These are phyloP conservation scores for Yamadazyma jaroonii DNA, from an alignment of 1,139 yeast genomes.

Conservation along the genomic window DNA sequence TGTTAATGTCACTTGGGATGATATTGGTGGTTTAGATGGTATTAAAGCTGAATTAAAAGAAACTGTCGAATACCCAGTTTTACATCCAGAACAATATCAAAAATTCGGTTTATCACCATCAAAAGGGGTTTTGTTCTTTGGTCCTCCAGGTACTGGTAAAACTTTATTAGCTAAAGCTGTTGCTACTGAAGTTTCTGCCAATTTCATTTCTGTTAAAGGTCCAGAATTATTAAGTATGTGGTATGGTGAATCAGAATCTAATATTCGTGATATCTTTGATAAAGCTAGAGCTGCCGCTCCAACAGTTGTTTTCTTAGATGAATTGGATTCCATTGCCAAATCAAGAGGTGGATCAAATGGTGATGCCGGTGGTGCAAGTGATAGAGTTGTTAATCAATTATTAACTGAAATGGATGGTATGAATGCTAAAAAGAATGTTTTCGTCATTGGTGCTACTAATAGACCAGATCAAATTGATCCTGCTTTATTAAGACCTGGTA, in stretches of 20 bases:
- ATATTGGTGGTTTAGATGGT: slow-evolving; percentile 91
- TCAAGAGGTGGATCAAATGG: slow-evolving; percentile 83
- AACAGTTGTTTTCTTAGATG: slow-evolving; percentile 95
- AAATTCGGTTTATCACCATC: slow-evolving; percentile 97
- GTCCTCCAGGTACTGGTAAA: slow-evolving; percentile 99
- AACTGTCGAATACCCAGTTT: slow-evolving; percentile 97
- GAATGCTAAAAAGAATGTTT: slow-evolving; percentile 98
- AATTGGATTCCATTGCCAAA: slow-evolving; percentile 95
- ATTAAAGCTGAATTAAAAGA: slow-evolving; percentile 96
- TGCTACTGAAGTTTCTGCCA: slow-evolving; percentile 96
- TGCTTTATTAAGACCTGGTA: slow-evolving; percentile 97
- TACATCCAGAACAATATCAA: slow-evolving; percentile 98
- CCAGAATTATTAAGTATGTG: slow-evolving; percentile 98
- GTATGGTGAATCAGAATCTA: slow-evolving; percentile 98
- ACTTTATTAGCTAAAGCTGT: slow-evolving; percentile 96
- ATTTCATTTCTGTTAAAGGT: slow-evolving; percentile 94
- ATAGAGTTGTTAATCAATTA: slow-evolving; percentile 96
- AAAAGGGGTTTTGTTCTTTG: slow-evolving; percentile 96
- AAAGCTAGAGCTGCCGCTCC: slow-evolving; percentile 99
- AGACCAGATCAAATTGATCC: slow-evolving; percentile 99
- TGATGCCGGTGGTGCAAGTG: slow-evolving; percentile 98
- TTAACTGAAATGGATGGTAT: slow-evolving; percentile 99
- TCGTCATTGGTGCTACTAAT: slow-evolving; percentile 98
- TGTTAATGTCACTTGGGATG: slow-evolving; percentile 98
- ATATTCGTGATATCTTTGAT: slow-evolving; percentile 94